Conservation (phyloP, 805 yeast genomes). For the Ogataea dorogensis region DNA sequence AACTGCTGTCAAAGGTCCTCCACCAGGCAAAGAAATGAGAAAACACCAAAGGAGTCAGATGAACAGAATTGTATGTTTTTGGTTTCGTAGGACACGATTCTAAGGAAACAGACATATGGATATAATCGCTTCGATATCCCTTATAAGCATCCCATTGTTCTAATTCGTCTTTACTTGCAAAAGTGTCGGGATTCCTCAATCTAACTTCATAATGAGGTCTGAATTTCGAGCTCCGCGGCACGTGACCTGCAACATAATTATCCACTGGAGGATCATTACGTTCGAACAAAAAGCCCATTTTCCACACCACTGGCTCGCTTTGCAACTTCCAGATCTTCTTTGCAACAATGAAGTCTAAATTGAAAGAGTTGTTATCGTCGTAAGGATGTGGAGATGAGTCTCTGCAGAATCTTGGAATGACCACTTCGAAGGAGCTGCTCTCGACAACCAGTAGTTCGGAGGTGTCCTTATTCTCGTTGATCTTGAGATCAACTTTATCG, state of each 20-base stretch:
- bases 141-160: slow-evolving; percentile 71
- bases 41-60: slow-evolving; percentile 69
- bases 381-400: slow-evolving; percentile 29
- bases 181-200: slow-evolving; percentile 53
- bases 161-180: slow-evolving; percentile 36
- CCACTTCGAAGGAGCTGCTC: slow-evolving; percentile 56
- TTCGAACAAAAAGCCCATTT: slow-evolving; percentile 71
- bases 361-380: slow-evolving; percentile 22
- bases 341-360: slow-evolving; percentile 38
- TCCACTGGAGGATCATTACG: slow-evolving; percentile 43
- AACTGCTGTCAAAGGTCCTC: slow-evolving; percentile 74
- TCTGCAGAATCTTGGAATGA: slow-evolving; percentile 48
- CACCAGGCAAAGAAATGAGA: slow-evolving; percentile 81
- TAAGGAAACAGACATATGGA: slow-evolving; percentile 67
- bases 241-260: slow-evolving; percentile 34
- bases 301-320: slow-evolving; percentile 72
- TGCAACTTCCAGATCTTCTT: slow-evolving; percentile 60
- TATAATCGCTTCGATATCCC: slow-evolving; percentile 77
- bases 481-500: slow-evolving; percentile 46
- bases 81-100: slow-evolving; percentile 35
- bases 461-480: slow-evolving; percentile 51
- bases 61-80: slow-evolving; percentile 63
- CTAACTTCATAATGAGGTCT: slow-evolving; percentile 61
- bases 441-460: slow-evolving; percentile 51
- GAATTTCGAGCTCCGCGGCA: slow-evolving; percentile 43